Base-by-base conservation (phyloP, 2,329 filamentous ascomycete genomes). In the Metarhizium album region DNA sequence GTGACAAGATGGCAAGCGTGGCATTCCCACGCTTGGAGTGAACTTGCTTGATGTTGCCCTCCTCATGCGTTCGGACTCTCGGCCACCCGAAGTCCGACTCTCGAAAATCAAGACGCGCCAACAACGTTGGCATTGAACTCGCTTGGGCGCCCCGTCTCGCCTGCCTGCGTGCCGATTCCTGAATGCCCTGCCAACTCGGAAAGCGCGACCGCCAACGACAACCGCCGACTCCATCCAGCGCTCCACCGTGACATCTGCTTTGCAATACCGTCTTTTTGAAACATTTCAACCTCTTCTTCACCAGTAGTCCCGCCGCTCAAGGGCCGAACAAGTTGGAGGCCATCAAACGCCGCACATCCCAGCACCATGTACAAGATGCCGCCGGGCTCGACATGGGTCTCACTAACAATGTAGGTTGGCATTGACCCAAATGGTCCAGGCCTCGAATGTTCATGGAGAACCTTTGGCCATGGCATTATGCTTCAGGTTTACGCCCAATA, bases 401-500 rank as follows among this genome's bases (percentile, higher is more conserved):
- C n/a, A n/a, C n/a, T n/a, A n/a, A n/a, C n/a, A 29, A 35, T 8
- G 3, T 35, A 16, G 33, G 33, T 14, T n/a, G n/a, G n/a, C n/a
- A n/a, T n/a, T n/a, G n/a, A 16, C 2, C 16, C 33, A 35, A 35
- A 6, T 13, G 16, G 33, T 16, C 7, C 27, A 29, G 7, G 27
- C 7, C 27, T 29, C 33, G 16, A 16, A 13, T 35, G 16, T 35
- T 13, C n/a, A 20, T 18, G 9, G 22, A 23, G 20, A 11, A 7
- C 8, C 31, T 4, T 18, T 38, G 45, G 31, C 29, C 20, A n/a
- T 38, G 20, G 8, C 37, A 3, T 58, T 48, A 61, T 52, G 56
- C 54, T 46, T 52, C 56, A 51, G 76, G 74, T 56, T 83, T 84
- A 54, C 73, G 72, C 47, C 80, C 80, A 57, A 83, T 82, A 55